Base-by-base conservation (phyloP, 768 basidiomycete species). In the Lactarius indigo region DNA sequence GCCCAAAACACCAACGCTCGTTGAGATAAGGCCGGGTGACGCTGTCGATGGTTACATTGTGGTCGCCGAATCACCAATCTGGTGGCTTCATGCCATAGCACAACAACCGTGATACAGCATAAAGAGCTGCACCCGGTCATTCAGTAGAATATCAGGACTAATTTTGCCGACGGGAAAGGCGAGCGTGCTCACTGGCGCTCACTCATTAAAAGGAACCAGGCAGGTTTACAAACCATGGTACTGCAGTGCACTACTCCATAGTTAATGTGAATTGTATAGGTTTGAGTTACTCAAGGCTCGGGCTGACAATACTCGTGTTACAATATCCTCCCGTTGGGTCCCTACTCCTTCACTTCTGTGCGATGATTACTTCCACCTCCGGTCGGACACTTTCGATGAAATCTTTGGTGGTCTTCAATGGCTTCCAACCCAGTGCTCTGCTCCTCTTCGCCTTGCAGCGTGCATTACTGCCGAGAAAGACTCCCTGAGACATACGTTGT, bases 401-500 rank as follows among this genome's bases (percentile, higher is more conserved):
- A 71, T 86, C 85, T 62, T 79, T 73, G 10, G 80, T 83, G 17
- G 75, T 80, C 70, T 79, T 79, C 64, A 68, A 78, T 12, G 86
- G 83, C 63, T 79, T 80, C 86, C 85, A 86, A 17, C 86, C 85
- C 54, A 86, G 70, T 15, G 74, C 72, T 52, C 76, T 76, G 1
- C 78, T 76, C 60, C 82, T 76, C 50, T 81, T 80, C 0, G 79
- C 79, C 31, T 75, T 75, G 69, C 79, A 81, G 18, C 83, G 78
- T 4, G 82, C 78, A 67, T 85, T 85, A 2, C 42, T 26, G n/a
- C 72, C 71, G 13, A 70, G 57, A n/a, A 64, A 64, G 28, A 64
- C 4, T 7, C 39, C 64, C 74, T 76, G 56, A 18, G 44, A 10
- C 12, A 2, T 20, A 23, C 42, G 8, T 20, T 20, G 9, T n/a